phyloP scores from a whole-genome alignment of 495 filamentous ascomycete genomes.

The Lentithecium fluviatile region DNA sequence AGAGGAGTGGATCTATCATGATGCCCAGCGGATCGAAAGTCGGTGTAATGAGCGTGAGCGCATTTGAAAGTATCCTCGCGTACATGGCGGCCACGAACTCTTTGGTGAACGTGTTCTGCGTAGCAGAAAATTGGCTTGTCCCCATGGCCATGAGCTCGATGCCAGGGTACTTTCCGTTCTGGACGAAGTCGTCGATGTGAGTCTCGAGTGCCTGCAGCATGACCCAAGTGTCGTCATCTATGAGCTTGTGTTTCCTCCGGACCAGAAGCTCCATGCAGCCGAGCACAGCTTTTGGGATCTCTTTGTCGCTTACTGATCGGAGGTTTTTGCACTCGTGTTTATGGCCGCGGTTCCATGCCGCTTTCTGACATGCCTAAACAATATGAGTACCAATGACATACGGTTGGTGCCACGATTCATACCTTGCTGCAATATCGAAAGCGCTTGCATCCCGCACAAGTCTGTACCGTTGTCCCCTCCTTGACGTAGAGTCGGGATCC shows the following conservation, averaged over 20 bases:
- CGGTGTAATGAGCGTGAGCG: conserved; percentile 59
- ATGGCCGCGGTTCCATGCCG: conserved; percentile 61
- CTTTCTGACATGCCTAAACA: conserved; percentile 58
- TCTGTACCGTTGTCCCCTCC: conserved; percentile 45
- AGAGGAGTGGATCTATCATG: conserved; percentile 57
- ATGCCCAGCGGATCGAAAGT: conserved; percentile 62
- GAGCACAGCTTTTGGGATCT: conserved; percentile 25
- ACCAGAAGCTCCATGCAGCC: conserved; percentile 31
- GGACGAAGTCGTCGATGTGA: conserved; percentile 30
- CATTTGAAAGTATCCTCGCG: conserved; percentile 40
- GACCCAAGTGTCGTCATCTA: conserved; percentile 25
- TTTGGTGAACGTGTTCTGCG: conserved; percentile 11
- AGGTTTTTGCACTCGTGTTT: conserved; percentile 55
- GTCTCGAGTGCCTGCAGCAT: conserved; percentile 8
- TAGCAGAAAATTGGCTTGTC: conserved; percentile 8
- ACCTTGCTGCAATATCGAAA: conserved; percentile 69
- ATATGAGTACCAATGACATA: background rate
- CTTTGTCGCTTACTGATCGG: conserved; percentile 5
- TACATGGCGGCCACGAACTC: conserved; percentile 23
- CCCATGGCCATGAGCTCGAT: conserved; percentile 50
- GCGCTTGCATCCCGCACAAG: conserved; percentile 61
- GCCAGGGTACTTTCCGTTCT: conserved; percentile 45
- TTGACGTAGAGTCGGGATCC: conserved; percentile 30
- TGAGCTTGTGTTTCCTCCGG: conserved; percentile 15
- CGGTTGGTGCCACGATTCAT: background rate